A percentile compares a stretch with the other conserved stretches of the same genome.
phyloP scores from a whole-genome alignment of 148 eudicot species.

The Rhododendron griersonianum region DNA sequence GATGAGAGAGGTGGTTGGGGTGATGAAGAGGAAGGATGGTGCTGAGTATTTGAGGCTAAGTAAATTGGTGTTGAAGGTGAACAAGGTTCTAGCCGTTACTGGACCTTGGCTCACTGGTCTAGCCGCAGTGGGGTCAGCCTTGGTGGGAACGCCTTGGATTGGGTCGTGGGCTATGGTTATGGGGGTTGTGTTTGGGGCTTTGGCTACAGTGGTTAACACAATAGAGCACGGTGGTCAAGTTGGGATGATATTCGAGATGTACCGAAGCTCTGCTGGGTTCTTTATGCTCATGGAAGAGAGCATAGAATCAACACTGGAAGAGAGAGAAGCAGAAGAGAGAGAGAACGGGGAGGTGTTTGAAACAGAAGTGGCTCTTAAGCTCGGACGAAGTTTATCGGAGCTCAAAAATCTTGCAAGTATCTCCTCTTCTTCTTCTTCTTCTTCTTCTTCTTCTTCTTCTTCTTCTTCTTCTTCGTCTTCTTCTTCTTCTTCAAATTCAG shows the following conservation, averaged over 20 bases:
- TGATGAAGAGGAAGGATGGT: constrained; percentile 8
- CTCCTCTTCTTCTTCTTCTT: neutral
- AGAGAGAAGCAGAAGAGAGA: neutral
- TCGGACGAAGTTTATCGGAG: constrained; percentile 6
- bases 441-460: neutral
- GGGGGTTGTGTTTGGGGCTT: constrained; percentile 6
- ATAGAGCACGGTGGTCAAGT: constrained; percentile 13
- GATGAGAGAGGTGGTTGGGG: constrained; percentile 1
- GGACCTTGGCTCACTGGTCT: constrained; percentile 10
- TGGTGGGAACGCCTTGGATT: neutral
- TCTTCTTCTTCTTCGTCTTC: too few species aligned
- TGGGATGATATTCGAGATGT: constrained; percentile 19
- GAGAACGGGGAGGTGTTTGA: constrained; percentile 13
- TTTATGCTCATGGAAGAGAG: constrained; percentile 11
- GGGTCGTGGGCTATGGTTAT: constrained; percentile 2
- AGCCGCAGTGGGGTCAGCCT: constrained; percentile 1
- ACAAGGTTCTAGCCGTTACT: constrained; percentile 8
- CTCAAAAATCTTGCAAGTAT: constrained; percentile 1
- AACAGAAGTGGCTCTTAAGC: constrained; percentile 12
- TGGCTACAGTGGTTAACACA: constrained; percentile 7
- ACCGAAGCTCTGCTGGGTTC: constrained; percentile 9
- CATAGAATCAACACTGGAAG: constrained; percentile 9
- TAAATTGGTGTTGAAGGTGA: constrained; percentile 8
- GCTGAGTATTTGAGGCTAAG: constrained; percentile 16
- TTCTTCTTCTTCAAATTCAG: neutral